These are phyloP conservation scores for Coniosporium apollinis DNA, from an alignment of 495 filamentous ascomycete species.

Conservation along the genomic window DNA sequence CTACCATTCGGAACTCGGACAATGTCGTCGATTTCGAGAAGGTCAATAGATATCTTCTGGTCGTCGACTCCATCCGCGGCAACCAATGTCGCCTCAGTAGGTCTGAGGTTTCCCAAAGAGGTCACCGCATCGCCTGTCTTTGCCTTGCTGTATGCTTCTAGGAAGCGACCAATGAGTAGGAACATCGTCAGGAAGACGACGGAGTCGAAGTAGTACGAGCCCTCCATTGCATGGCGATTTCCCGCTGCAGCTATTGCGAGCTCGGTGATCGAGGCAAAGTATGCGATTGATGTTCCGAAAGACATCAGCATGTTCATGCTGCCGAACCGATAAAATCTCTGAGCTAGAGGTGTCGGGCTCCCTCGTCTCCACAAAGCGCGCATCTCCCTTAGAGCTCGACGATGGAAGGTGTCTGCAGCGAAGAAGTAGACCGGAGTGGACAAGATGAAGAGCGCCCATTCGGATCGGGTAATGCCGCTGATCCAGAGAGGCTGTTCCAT, in stretches of 20 bases:
- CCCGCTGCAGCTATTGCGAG: constrained; percentile 52
- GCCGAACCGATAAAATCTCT: constrained; percentile 78
- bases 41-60: constrained; percentile 41
- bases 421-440: constrained; percentile 84
- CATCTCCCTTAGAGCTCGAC: constrained; percentile 63
- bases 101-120: constrained; percentile 62
- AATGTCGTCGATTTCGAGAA: constrained; percentile 69
- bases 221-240: constrained; percentile 5
- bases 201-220: constrained; percentile 70
- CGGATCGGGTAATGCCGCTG: constrained; percentile 56
- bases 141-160: constrained; percentile 88
- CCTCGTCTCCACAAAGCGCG: constrained; percentile 61
- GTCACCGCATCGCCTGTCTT: constrained; percentile 81
- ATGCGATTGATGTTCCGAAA: constrained; percentile 75
- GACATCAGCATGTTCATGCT: constrained; percentile 95
- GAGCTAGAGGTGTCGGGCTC: constrained; percentile 56
- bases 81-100: constrained; percentile 60
- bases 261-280: constrained; percentile 66
- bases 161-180: constrained; percentile 59
- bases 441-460: constrained; percentile 73
- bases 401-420: constrained; percentile 75
- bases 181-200: constrained; percentile 91
- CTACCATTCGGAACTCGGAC: constrained; percentile 61
- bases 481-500: constrained; percentile 49
- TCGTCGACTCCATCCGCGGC: constrained; percentile 3